These are phyloP conservation scores for Pseudonitzschia multistriata DNA, from an alignment of 108 stramenopile species.

Conservation along the genomic window DNA sequence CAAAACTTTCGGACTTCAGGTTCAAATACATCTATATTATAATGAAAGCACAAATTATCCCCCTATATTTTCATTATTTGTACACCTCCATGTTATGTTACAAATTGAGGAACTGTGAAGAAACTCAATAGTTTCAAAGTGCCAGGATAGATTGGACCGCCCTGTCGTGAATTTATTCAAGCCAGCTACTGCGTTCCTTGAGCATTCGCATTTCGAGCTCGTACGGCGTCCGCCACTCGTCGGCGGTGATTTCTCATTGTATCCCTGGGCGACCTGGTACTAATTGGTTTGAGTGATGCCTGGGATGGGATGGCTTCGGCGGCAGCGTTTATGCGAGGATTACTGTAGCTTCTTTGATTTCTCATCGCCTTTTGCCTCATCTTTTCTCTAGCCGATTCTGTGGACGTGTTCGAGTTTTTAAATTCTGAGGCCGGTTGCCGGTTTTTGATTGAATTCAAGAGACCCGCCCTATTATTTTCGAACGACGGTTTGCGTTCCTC, in stretches of 20 bases:
- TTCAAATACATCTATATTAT: no score
- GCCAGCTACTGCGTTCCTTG: no score
- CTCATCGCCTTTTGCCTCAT: slow-evolving; percentile 4
- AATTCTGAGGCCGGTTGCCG: neutral
- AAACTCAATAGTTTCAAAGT: no score
- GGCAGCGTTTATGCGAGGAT: neutral
- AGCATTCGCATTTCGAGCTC: no score
- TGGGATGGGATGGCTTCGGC: neutral
- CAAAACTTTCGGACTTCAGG: no score
- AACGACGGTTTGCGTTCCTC: neutral
- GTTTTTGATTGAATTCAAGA: neutral
- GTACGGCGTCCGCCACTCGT: neutral
- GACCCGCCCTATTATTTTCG: neutral
- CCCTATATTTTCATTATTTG: no score
- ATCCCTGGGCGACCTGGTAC: slow-evolving; percentile 10
- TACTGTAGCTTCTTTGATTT: neutral
- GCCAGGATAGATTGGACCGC: no score
- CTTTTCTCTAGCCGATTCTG: neutral
- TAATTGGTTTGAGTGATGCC: neutral
- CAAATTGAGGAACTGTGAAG: no score
- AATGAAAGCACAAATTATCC: no score
- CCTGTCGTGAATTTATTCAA: no score
- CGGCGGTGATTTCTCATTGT: slow-evolving; percentile 4
- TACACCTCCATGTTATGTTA: no score
- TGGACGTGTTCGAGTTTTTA: neutral